phyloP scores from a whole-genome alignment of 169 alveolate genomes.

The Babesia ovis region DNA sequence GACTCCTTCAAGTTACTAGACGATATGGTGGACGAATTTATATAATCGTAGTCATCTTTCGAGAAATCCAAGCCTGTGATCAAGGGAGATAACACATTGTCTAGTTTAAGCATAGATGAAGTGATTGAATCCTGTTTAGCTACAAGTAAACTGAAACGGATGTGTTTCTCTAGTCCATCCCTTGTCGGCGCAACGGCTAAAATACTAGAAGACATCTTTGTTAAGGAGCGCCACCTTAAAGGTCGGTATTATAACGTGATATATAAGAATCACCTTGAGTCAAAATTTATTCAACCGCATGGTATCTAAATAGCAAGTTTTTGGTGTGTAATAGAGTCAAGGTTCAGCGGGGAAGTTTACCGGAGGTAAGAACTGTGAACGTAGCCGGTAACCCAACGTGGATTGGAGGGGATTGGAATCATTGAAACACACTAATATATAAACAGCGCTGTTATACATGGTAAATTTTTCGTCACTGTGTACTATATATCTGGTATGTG shows the following conservation, averaged over 20 bases:
- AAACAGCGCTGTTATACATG: constrained; percentile 23
- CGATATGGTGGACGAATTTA: neutral
- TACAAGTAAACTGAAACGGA: neutral
- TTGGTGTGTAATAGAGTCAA: too few species aligned
- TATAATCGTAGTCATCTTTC: constrained; percentile 7
- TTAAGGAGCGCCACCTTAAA: neutral
- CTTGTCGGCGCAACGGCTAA: constrained; percentile 14
- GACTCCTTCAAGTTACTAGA: neutral
- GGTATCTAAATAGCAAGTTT: too few species aligned
- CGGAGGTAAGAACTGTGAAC: too few species aligned
- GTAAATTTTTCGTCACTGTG: constrained; percentile 34
- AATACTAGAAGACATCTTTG: neutral
- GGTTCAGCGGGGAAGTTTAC: too few species aligned
- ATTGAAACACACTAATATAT: too few species aligned
- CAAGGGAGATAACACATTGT: constrained; percentile 13
- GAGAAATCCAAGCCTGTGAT: neutral
- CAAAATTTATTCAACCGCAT: too few species aligned
- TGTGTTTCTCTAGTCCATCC: constrained; percentile 19
- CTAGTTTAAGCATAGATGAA: constrained; percentile 36
- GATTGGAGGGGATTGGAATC: too few species aligned
- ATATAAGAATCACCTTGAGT: too few species aligned
- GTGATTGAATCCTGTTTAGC: constrained; percentile 1
- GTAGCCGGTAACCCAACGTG: too few species aligned
- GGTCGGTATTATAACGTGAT: too few species aligned
- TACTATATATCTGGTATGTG: constrained; percentile 39